Evolutionary conservation across 192 early-diverging fungal species (phyloP).

Genomic region (Phycomyces blakesleeanus): DNA sequence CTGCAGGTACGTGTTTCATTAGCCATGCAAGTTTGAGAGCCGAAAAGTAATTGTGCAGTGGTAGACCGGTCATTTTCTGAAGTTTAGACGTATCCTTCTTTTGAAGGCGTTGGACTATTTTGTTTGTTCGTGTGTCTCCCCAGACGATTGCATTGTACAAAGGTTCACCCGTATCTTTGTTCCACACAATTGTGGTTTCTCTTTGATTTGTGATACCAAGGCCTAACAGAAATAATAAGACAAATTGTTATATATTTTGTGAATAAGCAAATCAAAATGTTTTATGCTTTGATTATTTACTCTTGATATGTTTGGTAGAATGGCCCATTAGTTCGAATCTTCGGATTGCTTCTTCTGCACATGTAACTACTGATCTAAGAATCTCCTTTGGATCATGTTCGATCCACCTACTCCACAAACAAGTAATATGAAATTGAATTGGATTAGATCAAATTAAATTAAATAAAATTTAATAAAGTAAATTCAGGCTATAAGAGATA

Average conservation of each 20-base stretch:
- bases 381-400: constrained; percentile 84
- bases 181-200: constrained; percentile 88
- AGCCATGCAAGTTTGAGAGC: constrained; percentile 91
- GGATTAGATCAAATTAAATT: too few relatives aligned
- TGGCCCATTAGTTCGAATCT: constrained; percentile 63
- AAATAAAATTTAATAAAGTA: too few relatives aligned
- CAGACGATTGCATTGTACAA: constrained; percentile 89
- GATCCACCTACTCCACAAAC: constrained; percentile 59
- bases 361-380: constrained; percentile 61
- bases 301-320: constrained; percentile 37
- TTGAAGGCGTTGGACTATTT: constrained; percentile 61
- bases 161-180: constrained; percentile 71
- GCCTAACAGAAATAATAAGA: too few relatives aligned
- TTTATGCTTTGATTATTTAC: too few relatives aligned
- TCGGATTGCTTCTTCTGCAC: constrained; percentile 59
- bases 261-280: background rate
- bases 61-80: constrained; percentile 69
- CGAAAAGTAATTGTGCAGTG: constrained; percentile 88
- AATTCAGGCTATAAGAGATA: too few relatives aligned
- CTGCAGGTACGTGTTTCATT: constrained; percentile 64
- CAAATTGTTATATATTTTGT: background rate
- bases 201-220: constrained; percentile 95
- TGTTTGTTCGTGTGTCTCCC: constrained; percentile 83
- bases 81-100: constrained; percentile 17
- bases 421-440: background rate